Conservation (phyloP, 371 early-diverging fungal species). For the Mucor mucedo region DNA sequence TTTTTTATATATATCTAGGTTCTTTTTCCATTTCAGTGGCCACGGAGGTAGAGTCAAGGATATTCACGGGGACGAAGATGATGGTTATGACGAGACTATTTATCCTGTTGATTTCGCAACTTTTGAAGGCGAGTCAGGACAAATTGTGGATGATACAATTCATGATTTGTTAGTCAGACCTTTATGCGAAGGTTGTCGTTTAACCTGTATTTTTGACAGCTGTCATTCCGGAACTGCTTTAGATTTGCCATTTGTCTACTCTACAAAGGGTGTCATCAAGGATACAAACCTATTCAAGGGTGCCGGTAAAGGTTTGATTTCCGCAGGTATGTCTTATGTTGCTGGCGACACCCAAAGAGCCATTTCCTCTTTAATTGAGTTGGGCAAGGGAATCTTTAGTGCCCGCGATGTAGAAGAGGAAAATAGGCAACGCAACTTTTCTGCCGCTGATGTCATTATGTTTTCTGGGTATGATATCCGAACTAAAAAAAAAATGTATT, state of each 20-base stretch:
- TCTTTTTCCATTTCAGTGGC: conserved; percentile 91
- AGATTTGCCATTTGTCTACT: conserved; percentile 86
- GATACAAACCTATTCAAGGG: conserved; percentile 55
- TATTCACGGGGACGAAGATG: conserved; percentile 83
- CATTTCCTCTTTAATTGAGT: conserved; percentile 43
- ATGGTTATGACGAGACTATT: conserved; percentile 68
- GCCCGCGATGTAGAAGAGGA: conserved; percentile 47
- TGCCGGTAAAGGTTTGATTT: conserved; percentile 51
- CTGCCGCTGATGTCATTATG: conserved; percentile 82
- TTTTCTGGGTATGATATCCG: conserved; percentile 71
- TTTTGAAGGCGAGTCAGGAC: conserved; percentile 64
- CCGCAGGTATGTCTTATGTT: conserved; percentile 57
- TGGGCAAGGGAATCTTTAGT: conserved; percentile 49
- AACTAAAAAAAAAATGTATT: conserved; percentile 51
- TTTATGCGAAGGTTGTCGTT: conserved; percentile 80
- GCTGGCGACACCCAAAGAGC: conserved; percentile 52
- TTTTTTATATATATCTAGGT: conserved; percentile 33
- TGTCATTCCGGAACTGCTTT: conserved; percentile 86
- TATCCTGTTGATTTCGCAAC: conserved; percentile 83
- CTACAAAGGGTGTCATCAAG: conserved; percentile 69
- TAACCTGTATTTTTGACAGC: conserved; percentile 88
- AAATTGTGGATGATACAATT: conserved; percentile 88
- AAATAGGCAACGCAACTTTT: conserved; percentile 49
- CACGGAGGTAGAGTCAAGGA: conserved; percentile 82
- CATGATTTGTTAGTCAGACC: conserved; percentile 83